Conservation (phyloP, 306 rosid species). For the Erythrophleum fordii region DNA sequence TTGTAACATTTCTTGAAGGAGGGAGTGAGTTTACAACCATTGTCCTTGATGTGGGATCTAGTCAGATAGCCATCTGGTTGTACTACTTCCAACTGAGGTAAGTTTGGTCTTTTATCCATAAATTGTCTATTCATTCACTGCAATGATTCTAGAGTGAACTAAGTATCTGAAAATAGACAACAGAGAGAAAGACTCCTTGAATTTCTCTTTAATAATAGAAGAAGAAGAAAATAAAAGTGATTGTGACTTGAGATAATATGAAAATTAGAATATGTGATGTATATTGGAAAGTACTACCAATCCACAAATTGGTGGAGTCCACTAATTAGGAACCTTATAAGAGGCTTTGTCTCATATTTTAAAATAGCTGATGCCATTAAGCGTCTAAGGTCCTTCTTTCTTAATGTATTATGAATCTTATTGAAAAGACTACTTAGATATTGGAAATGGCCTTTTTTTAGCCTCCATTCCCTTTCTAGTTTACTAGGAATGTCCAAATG, state of each 20-base stretch:
- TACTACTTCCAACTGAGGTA: conserved; percentile 92
- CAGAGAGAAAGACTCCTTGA: conserved; percentile 3
- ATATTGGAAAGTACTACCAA: no score
- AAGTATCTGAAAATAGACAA: conserved; percentile 2
- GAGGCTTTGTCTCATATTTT: neutral
- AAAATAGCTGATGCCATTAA: neutral
- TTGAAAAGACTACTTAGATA: neutral
- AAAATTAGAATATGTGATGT: no score
- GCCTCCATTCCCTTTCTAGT: no score
- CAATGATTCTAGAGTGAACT: conserved; percentile 17
- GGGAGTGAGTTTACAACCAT: conserved; percentile 97
- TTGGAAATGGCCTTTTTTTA: no score
- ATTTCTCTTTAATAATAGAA: conserved; percentile 13
- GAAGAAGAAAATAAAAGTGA: neutral
- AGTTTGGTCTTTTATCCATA: conserved; percentile 13
- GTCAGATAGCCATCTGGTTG: conserved; percentile 78
- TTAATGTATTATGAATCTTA: neutral
- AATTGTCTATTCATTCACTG: conserved; percentile 33
- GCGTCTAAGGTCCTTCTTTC: neutral
- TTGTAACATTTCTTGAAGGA: conserved; percentile 92
- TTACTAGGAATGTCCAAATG: no score
- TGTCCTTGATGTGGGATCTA: conserved; percentile 91
- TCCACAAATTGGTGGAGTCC: neutral
- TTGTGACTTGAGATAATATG: neutral
- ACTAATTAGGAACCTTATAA: neutral